Base-by-base conservation (phyloP, 2,329 filamentous ascomycete species). In the Lecanicillium sp. region DNA sequence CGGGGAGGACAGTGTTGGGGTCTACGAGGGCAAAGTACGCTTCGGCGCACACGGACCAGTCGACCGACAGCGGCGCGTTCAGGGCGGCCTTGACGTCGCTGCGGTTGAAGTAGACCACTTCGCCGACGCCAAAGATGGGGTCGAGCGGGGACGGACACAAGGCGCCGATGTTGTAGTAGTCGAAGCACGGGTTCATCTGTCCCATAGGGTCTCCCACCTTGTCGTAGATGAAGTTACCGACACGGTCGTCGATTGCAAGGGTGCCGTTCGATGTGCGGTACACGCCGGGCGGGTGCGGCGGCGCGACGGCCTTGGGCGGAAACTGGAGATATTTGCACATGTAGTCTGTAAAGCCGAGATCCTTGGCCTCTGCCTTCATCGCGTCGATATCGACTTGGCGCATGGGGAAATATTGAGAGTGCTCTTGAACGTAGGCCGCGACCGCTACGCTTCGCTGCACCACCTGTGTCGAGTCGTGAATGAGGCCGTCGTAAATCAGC, bases 121-220 rank as follows among this genome's bases (percentile, higher is more conserved):
- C 11, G 4, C 33, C 33, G 4, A n/a, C n/a, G n/a, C n/a, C n/a
- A n/a, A n/a, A n/a, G n/a, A 17, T 10, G 4, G 33, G 33, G 54
- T 89, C 84, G 77, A 79, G 88, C 7, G 81, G 71, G 7, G 85
- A 56, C 1, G 86, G 86, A 60, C 86, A 90, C 9, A 81, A 86
- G 2, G 77, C 80, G 7, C 78, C 77, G 12, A 90, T 74, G 40
- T 84, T 76, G 67, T 89, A 90, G 23, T 85, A 67, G 60, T 88
- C 77, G 65, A 83, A 90, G 68, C 87, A 90, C 0, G 86, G 86
- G 66, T 90, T 90, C 35, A 81, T 5, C n/a, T 36, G n/a, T 15
- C 17, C 33, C n/a, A 36, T 65, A n/a, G 33, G n/a, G 6, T 32
- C 29, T n/a, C 29, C 12, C 6, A 32, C 6, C 11, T 32, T 14